A percentile compares a stretch with the other conserved stretches of the same genome.
Evolutionary conservation across 768 basidiomycete species (phyloP).

Genomic region (Amanita pallidorosea): DNA sequence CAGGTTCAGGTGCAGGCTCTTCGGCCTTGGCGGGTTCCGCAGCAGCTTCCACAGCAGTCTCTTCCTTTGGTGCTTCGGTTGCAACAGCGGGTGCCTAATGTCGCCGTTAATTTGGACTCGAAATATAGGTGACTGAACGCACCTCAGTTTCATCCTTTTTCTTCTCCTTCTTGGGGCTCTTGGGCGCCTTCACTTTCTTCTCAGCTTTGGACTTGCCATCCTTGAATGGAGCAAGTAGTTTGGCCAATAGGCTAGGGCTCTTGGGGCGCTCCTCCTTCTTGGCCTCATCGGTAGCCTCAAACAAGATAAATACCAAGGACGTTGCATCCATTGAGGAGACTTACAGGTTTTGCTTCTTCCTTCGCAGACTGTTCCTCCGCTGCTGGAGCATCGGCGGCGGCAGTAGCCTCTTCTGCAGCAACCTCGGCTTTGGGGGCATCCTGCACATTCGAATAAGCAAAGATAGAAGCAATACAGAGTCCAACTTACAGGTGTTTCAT

Average conservation of each 20-base stretch:
- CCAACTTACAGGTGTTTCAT: conserved; percentile 15
- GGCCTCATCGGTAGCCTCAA: conserved; percentile 35
- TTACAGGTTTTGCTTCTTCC: conserved; percentile 32
- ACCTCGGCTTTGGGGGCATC: conserved; percentile 9
- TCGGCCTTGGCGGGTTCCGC: conserved; percentile 27
- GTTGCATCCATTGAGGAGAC: conserved; percentile 10
- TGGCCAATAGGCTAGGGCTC: conserved; percentile 69
- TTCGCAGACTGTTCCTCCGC: conserved; percentile 23
- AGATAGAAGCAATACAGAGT: background rate
- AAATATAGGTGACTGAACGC: background rate
- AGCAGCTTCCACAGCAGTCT: conserved; percentile 31
- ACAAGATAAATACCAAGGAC: conserved; percentile 7
- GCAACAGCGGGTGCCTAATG: conserved; percentile 17
- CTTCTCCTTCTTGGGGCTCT: conserved; percentile 76
- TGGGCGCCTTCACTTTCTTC: conserved; percentile 56
- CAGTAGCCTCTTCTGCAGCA: conserved; percentile 13
- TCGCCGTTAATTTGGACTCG: conserved; percentile 6
- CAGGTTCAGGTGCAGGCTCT: conserved; percentile 42
- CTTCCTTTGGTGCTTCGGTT: conserved; percentile 27
- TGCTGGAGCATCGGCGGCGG: conserved; percentile 13
- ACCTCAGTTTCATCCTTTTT: conserved; percentile 67
- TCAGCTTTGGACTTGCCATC: conserved; percentile 48
- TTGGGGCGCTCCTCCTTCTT: conserved; percentile 78
- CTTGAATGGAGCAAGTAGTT: conserved; percentile 76
- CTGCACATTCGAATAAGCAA: conserved; percentile 2